Conservation (phyloP, 352 stramenopile genomes). For the Thalassiosira mediterranea region DNA sequence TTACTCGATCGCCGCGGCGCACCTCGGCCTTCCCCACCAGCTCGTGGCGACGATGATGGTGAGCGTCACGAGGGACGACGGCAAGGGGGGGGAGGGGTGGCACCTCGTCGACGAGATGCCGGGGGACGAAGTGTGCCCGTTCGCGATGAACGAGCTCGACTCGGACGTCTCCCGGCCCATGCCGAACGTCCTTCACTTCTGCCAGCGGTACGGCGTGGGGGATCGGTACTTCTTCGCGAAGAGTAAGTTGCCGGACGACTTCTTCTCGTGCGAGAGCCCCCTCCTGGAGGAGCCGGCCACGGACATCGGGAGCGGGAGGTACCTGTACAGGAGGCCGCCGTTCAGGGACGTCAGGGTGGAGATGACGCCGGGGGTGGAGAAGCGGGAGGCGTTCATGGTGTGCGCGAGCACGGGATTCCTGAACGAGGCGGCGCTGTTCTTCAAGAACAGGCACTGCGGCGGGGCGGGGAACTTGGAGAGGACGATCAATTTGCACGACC, state of each 20-base stretch:
- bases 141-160: slow-evolving; percentile 28
- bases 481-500: slow-evolving; percentile 21
- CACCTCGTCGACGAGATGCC: slow-evolving; percentile 61
- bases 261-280: slow-evolving; percentile 65
- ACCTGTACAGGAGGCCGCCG: slow-evolving; percentile 27
- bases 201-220: slow-evolving; percentile 57
- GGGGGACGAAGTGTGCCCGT: slow-evolving; percentile 49
- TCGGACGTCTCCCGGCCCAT: slow-evolving; percentile 34
- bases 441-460: slow-evolving; percentile 43
- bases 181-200: slow-evolving; percentile 65
- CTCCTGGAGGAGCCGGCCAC: slow-evolving; percentile 54
- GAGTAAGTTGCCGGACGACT: slow-evolving; percentile 52
- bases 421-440: slow-evolving; percentile 56
- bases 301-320: slow-evolving; percentile 54
- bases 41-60: slow-evolving; percentile 73
- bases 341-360: slow-evolving; percentile 17
- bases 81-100: slow-evolving; percentile 55
- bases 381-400: slow-evolving; percentile 59
- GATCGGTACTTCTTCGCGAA: slow-evolving; percentile 72
- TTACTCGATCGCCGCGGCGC: slow-evolving; percentile 79
- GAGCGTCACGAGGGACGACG: slow-evolving; percentile 9
- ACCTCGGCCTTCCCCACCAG: slow-evolving; percentile 63
- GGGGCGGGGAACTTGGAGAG: slow-evolving; percentile 16
- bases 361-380: slow-evolving; percentile 11
- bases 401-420: slow-evolving; percentile 47